Evolutionary conservation across 2,329 filamentous ascomycete species (phyloP).

Genomic region (Blastomyces parvus): DNA sequence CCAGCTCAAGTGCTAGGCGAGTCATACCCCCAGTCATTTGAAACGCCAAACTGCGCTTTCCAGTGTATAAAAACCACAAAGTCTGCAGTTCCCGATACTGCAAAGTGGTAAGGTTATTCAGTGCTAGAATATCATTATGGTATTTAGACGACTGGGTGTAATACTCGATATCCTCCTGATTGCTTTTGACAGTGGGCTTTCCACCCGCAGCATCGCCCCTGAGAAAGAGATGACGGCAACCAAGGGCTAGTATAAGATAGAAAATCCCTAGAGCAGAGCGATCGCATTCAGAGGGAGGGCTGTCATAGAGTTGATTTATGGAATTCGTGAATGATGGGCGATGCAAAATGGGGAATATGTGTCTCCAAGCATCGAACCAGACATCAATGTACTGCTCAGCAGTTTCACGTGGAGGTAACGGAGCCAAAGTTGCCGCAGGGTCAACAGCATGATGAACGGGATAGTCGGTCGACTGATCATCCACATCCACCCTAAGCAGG

Average conservation of each 20-base stretch:
- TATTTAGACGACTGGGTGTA: constrained; percentile 13
- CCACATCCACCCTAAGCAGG: constrained; percentile 13
- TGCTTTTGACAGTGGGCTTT: constrained; percentile 10
- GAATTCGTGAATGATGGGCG: constrained; percentile 12
- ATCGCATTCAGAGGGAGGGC: constrained; percentile 1
- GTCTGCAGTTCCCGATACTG: constrained; percentile 14
- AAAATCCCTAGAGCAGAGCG: constrained; percentile 11
- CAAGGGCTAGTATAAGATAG: constrained; percentile 13
- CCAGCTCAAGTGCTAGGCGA: constrained; percentile 13
- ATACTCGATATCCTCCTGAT: constrained; percentile 12
- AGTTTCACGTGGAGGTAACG: constrained; percentile 12
- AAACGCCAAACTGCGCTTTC: constrained; percentile 14
- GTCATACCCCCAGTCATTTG: constrained; percentile 14
- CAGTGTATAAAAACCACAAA: constrained; percentile 15
- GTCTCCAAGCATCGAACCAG: constrained; percentile 15
- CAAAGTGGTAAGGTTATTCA: constrained; percentile 11
- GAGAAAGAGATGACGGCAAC: constrained; percentile 12
- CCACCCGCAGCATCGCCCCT: constrained; percentile 7
- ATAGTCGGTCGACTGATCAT: constrained; percentile 12
- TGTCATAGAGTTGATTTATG: constrained; percentile 10
- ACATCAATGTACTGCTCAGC: constrained; percentile 11
- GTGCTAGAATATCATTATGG: constrained; percentile 9
- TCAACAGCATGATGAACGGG: constrained; percentile 7
- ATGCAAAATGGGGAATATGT: constrained; percentile 14
- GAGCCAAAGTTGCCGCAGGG: neutral